Percentiles rank a stretch among this genome's conserved stretches.
These are phyloP conservation scores for Pseudonitzschia delicatissima DNA, from an alignment of 108 stramenopile species.

Conservation along the genomic window DNA sequence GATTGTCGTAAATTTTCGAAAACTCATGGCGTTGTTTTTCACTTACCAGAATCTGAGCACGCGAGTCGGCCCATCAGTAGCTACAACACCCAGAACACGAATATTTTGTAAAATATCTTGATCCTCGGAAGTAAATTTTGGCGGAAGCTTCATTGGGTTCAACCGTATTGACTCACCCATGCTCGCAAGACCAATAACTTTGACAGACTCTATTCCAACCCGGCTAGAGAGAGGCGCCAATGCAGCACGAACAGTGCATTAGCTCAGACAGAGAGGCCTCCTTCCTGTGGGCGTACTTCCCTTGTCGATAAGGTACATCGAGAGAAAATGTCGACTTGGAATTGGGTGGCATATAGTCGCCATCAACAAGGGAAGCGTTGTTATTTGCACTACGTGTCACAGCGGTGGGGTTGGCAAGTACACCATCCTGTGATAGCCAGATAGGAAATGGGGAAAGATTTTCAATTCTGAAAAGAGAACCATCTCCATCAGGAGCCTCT, in stretches of 20 bases:
- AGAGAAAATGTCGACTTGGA: slow-evolving; percentile 49
- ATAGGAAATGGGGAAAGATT: slow-evolving; percentile 66
- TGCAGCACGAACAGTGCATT: slow-evolving; percentile 48
- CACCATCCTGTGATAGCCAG: slow-evolving; percentile 67
- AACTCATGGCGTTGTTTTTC: too few relatives aligned
- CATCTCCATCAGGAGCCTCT: slow-evolving; percentile 54
- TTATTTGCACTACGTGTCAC: background rate
- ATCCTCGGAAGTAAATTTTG: slow-evolving; percentile 18
- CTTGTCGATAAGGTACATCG: slow-evolving; percentile 72
- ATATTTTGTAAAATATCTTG: slow-evolving; percentile 33
- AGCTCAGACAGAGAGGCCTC: slow-evolving; percentile 57
- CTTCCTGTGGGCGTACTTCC: slow-evolving; percentile 54
- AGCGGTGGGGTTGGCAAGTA: slow-evolving; percentile 47
- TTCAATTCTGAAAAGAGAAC: slow-evolving; percentile 66
- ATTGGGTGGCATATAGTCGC: slow-evolving; percentile 43
- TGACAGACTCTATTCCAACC: slow-evolving; percentile 66
- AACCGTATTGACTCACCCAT: slow-evolving; percentile 53
- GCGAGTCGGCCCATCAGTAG: slow-evolving; percentile 69
- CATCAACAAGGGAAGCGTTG: slow-evolving; percentile 23
- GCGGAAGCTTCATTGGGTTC: slow-evolving; percentile 53
- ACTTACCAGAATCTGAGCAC: slow-evolving; percentile 48
- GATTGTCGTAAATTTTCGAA: too few relatives aligned
- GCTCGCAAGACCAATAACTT: slow-evolving; percentile 48
- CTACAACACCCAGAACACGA: slow-evolving; percentile 53
- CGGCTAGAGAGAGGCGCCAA: slow-evolving; percentile 56